Base-by-base conservation (phyloP, 2,329 filamentous ascomycete genomes). In the Venturiaceae sp. region DNA sequence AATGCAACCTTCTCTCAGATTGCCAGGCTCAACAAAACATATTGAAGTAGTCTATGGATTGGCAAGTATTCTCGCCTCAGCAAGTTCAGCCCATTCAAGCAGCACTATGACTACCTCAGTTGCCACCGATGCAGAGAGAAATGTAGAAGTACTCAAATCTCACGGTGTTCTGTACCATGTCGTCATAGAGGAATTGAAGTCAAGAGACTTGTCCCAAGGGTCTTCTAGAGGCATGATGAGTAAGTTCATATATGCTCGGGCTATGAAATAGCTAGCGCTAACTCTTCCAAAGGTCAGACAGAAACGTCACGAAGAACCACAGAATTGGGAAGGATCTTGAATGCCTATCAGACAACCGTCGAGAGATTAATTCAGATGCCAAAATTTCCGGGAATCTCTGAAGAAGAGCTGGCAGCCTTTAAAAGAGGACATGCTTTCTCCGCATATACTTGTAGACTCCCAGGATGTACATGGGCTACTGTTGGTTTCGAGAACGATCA, bases 401-500 rank as follows among this genome's bases (percentile, higher is more conserved):
- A 46, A 33, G 62, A 62, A 46, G 62, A 63, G 28, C 57, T 63
- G 6, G 57, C 58, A 19, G 33, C 44, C 13, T 61, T 63, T 52
- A 63, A 63, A 41, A 61, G 52, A 21, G 57, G 59, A 9, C 62
- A 60, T 36, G 53, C 58, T 21, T 37, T 58, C 2, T 62, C 62
- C 1, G 62, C 62, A 3, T 63, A 59, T 44, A 63, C 62, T 3
- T 62, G 62, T 44, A 59, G 61, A 13, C 44, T 63, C 2, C 57
- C 52, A 9, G 58, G 55, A 16, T 63, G 62, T 46, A 59, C 61
- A 3, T 50, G 59, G n/a, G 62, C 62, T 1, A 62, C 62, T 14
- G 32, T 62, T 3, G 62, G 62, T n/a, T 63, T 63, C 21, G 56
- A 60, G n/a, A 54, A 56, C 19, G 60, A 55, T 26, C 23, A 52